Evolutionary conservation across 805 yeast genomes (phyloP).

Genomic region (Alloascoidea africana): DNA sequence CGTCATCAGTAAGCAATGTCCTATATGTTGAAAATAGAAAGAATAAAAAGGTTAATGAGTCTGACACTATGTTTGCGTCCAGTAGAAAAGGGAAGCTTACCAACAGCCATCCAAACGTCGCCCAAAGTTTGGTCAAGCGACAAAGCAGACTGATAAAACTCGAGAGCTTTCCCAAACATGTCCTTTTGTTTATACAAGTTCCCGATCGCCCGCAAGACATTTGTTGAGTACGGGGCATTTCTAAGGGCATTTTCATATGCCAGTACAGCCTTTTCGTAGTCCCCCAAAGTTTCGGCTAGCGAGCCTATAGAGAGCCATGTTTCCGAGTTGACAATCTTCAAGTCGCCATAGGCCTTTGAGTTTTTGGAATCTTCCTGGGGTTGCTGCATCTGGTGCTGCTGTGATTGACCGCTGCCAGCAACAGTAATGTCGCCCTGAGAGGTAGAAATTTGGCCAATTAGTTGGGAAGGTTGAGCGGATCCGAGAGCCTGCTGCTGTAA

Average conservation of each 20-base stretch:
- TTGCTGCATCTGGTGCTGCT: too few relatives aligned
- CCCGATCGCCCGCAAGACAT: too few relatives aligned
- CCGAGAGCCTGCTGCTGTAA: too few relatives aligned
- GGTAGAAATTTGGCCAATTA: too few relatives aligned
- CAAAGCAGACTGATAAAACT: conserved; percentile 77
- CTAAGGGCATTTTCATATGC: conserved; percentile 82
- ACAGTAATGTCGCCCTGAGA: not conserved
- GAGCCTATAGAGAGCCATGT: conserved; percentile 87
- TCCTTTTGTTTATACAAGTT: conserved; percentile 80
- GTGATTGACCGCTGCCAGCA: too few relatives aligned
- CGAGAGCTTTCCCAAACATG: conserved; percentile 88
- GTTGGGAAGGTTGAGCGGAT: conserved; percentile 1
- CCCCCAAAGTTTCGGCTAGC: conserved; percentile 79
- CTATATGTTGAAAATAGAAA: too few relatives aligned
- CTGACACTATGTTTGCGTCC: not conserved
- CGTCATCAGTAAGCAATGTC: conserved; percentile 93
- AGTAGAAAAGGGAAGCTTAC: not conserved
- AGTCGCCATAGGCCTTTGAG: too few relatives aligned
- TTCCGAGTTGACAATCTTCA: too few relatives aligned
- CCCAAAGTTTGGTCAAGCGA: conserved; percentile 76
- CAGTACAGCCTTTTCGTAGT: conserved; percentile 74
- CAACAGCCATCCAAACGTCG: conserved; percentile 87
- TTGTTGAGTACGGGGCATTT: conserved; percentile 72
- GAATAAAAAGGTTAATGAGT: too few relatives aligned
- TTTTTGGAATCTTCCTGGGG: too few relatives aligned